These are phyloP conservation scores for Ophiostoma ulmi DNA, from an alignment of 2,329 filamentous ascomycete genomes.

Conservation along the genomic window DNA sequence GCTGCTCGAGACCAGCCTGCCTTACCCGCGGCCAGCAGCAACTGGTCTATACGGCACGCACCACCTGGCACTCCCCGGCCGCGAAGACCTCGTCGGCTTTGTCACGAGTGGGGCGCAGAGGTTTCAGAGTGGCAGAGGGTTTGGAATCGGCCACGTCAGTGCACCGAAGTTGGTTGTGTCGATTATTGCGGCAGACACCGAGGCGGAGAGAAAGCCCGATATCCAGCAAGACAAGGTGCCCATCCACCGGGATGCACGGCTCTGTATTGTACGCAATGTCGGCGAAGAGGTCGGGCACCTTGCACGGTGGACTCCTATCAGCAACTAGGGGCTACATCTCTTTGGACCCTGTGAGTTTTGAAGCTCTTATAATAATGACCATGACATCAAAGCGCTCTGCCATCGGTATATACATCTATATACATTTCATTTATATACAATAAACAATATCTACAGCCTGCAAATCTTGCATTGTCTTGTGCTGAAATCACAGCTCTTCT, in stretches of 20 bases:
- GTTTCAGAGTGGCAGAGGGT: constrained; percentile 67
- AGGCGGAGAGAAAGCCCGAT: neutral
- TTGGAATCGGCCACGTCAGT: constrained; percentile 62
- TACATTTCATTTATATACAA: neutral
- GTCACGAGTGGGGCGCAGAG: constrained; percentile 83
- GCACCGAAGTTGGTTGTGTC: constrained; percentile 52
- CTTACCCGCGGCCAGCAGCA: constrained; percentile 36
- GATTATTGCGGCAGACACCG: constrained; percentile 26
- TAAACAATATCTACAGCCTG: neutral
- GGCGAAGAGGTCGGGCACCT: constrained; percentile 76
- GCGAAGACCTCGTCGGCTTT: constrained; percentile 78
- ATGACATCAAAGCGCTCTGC: neutral
- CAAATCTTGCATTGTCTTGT: neutral
- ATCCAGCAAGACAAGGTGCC: constrained; percentile 23
- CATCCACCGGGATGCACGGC: constrained; percentile 39
- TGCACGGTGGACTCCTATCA: constrained; percentile 39
- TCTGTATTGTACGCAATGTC: constrained; percentile 77
- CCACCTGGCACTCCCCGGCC: constrained; percentile 65
- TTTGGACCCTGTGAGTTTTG: neutral
- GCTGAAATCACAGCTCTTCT: constrained; percentile 13
- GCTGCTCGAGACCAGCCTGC: constrained; percentile 40
- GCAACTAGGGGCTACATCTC: constrained; percentile 15
- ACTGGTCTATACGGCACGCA: constrained; percentile 40
- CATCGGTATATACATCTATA: neutral
- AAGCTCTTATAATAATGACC: neutral